Evolutionary conservation across 1,284 basidiomycete genomes (phyloP).

Genomic region (Apiotrichum veenhuisii): DNA sequence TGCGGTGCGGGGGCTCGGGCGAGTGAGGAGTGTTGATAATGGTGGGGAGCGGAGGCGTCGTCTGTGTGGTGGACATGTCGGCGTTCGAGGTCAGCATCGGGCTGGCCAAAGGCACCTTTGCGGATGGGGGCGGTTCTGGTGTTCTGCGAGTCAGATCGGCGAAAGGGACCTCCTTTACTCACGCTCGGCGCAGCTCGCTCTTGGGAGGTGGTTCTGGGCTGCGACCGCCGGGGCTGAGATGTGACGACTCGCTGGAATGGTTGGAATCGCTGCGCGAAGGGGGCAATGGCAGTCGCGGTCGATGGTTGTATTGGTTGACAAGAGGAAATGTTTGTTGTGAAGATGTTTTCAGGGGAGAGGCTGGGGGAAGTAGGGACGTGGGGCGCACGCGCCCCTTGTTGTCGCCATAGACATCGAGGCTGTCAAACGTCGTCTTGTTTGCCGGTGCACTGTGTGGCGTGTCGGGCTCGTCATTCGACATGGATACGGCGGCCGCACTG

Average conservation of each 20-base stretch:
- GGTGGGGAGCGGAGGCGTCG: slow-evolving; percentile 19
- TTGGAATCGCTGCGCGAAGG: neutral
- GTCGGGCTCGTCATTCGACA: slow-evolving; percentile 4
- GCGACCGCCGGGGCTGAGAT: neutral
- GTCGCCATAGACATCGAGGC: neutral
- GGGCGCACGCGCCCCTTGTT: slow-evolving; percentile 1
- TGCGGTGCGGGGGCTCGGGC: neutral
- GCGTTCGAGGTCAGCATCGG: neutral
- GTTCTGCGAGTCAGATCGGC: neutral
- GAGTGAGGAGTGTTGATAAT: slow-evolving; percentile 32
- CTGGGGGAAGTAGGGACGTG: slow-evolving; percentile 5
- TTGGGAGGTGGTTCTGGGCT: slow-evolving; percentile 46
- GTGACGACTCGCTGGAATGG: neutral
- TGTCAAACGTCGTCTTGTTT: slow-evolving; percentile 12
- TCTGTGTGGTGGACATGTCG: neutral
- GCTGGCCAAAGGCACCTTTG: neutral
- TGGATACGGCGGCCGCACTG: neutral
- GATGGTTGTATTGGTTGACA: too few species aligned
- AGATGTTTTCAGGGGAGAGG: neutral
- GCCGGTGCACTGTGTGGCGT: slow-evolving; percentile 18
- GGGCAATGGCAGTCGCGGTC: too few species aligned
- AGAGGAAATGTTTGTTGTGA: neutral
- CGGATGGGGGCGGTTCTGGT: neutral
- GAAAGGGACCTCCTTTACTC: slow-evolving; percentile 12
- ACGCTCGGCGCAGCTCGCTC: slow-evolving; percentile 36